phyloP scores from a whole-genome alignment of 148 eudicot species.

The Diospyros kaki region DNA sequence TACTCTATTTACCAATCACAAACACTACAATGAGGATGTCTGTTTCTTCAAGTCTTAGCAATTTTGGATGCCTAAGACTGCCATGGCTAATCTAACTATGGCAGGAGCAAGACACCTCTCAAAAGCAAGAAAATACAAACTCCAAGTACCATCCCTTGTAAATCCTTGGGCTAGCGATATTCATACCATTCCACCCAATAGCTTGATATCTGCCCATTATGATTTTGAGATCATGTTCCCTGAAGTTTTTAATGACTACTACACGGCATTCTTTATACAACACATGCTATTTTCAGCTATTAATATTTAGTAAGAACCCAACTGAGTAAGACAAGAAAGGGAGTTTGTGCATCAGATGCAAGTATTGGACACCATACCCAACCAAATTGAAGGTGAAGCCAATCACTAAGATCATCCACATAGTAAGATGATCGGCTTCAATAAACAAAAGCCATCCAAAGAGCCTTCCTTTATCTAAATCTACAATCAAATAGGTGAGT shows the following conservation, averaged over 20 bases:
- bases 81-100: not conserved
- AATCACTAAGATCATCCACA: conserved; percentile 1
- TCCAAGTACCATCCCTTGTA: not conserved
- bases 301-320: not conserved
- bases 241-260: not conserved
- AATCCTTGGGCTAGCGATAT: not conserved
- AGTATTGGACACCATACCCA: conserved; percentile 3
- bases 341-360: not conserved
- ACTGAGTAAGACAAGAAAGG: not conserved
- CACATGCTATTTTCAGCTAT: not conserved
- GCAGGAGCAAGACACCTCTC: not conserved
- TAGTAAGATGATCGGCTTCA: not conserved
- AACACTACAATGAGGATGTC: not conserved
- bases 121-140: not conserved
- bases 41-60: not conserved
- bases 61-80: not conserved
- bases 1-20: not conserved
- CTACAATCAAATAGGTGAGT: conserved; percentile 6
- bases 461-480: not conserved
- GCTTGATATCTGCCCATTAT: not conserved
- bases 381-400: not conserved
- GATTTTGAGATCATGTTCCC: not conserved
- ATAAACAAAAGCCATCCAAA: not conserved
- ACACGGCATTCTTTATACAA: not conserved
- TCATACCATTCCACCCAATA: conserved; percentile 6